Percentiles rank a stretch among this genome's conserved stretches.
Evolutionary conservation across 1,284 basidiomycete species (phyloP).

Genomic region (Xanthoconium separans): DNA sequence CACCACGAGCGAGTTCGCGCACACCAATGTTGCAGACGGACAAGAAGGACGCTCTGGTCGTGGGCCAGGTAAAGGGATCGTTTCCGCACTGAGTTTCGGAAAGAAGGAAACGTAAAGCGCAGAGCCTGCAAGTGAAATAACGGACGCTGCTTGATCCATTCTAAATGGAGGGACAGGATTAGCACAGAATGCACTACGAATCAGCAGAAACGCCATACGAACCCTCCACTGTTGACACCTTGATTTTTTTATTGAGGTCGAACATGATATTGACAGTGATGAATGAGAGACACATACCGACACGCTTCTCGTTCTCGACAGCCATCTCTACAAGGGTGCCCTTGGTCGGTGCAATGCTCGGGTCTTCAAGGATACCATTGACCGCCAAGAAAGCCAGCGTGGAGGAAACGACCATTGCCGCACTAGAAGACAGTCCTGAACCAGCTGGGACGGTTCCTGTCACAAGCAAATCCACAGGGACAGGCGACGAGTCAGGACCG

Average conservation of each 20-base stretch:
- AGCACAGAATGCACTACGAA: neutral
- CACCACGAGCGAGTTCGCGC: conserved; percentile 84
- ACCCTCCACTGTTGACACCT: conserved; percentile 77
- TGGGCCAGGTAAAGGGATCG: conserved; percentile 57
- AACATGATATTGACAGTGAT: conserved; percentile 7
- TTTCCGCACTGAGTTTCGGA: conserved; percentile 66
- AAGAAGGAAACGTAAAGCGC: conserved; percentile 82
- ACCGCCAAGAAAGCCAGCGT: conserved; percentile 76
- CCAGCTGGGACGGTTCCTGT: conserved; percentile 81
- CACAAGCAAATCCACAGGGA: conserved; percentile 68
- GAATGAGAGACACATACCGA: conserved; percentile 45
- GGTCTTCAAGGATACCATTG: conserved; percentile 59
- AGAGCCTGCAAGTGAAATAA: conserved; percentile 66
- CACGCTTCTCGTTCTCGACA: conserved; percentile 80
- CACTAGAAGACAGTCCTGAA: conserved; percentile 79
- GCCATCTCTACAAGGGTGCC: conserved; percentile 74
- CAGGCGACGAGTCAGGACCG: conserved; percentile 36
- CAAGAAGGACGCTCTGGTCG: conserved; percentile 23
- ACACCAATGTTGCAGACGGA: conserved; percentile 61
- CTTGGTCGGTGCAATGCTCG: conserved; percentile 44
- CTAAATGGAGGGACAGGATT: conserved; percentile 33
- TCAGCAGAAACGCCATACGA: conserved; percentile 23
- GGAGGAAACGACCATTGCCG: conserved; percentile 83
- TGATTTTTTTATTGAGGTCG: neutral
- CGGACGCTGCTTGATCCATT: conserved; percentile 84